phyloP scores from a whole-genome alignment of 495 filamentous ascomycete genomes.

The Baudoinia panamericana region DNA sequence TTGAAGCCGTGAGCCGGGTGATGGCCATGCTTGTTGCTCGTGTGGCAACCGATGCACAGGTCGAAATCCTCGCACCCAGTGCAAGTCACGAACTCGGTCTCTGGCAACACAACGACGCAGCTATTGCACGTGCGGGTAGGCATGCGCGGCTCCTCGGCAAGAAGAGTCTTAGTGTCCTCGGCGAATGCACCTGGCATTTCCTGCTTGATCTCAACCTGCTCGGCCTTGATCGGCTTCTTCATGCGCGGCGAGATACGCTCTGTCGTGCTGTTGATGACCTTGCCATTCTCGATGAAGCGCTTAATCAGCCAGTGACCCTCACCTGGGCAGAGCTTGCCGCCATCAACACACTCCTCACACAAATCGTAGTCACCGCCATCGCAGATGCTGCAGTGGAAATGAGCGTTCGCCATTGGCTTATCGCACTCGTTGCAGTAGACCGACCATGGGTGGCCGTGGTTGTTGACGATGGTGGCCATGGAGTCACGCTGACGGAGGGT shows the following conservation, averaged over 20 bases:
- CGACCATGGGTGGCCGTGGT: slow-evolving; percentile 33
- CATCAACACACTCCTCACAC: slow-evolving; percentile 64
- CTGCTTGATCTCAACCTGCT: slow-evolving; percentile 21
- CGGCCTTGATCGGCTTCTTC: slow-evolving; percentile 25
- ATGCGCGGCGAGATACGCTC: slow-evolving; percentile 58
- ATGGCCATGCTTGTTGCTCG: slow-evolving; percentile 70
- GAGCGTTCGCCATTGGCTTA: slow-evolving; percentile 56
- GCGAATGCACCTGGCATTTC: slow-evolving; percentile 34
- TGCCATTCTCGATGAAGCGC: slow-evolving; percentile 63
- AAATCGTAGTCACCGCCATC: slow-evolving; percentile 91
- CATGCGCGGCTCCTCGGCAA: slow-evolving; percentile 22
- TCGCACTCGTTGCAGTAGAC: slow-evolving; percentile 94
- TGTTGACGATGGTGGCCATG: neutral
- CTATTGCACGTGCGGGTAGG: slow-evolving; percentile 80
- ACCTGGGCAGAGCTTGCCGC: slow-evolving; percentile 60
- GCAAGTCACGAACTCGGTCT: slow-evolving; percentile 74
- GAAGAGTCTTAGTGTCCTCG: slow-evolving; percentile 27
- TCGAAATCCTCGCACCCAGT: slow-evolving; percentile 78
- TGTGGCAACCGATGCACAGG: slow-evolving; percentile 72
- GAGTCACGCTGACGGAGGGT: slow-evolving; percentile 20
- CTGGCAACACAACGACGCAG: slow-evolving; percentile 66
- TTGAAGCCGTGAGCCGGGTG: slow-evolving; percentile 78
- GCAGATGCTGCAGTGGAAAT: slow-evolving; percentile 92
- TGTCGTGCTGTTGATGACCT: slow-evolving; percentile 71
- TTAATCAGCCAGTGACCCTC: slow-evolving; percentile 88